Evolutionary conservation across 768 basidiomycete genomes (phyloP), one percentile per base, ranked within the genome.

Genomic region (Panaeolus papilionaceus): DNA sequence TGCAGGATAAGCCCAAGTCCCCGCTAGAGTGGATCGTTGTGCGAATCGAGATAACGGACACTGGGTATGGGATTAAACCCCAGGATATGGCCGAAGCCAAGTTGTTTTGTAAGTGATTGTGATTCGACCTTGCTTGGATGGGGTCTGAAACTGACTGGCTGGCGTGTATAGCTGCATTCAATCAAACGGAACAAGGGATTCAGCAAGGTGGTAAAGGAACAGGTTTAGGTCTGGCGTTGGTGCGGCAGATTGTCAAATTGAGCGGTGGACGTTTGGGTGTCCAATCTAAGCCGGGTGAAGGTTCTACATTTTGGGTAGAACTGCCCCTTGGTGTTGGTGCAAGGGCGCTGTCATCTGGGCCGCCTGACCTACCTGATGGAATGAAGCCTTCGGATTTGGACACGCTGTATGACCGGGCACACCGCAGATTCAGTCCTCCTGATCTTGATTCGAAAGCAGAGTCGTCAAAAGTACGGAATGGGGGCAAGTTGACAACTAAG

Each of bases 271-370:
- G 92, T 62, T 79, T 93, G 37, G 92, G 89, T n/a, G 84, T 90
- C n/a, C 80, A 78, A 68, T 88, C 86, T 18, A 87, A 89, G 75
- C 79, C 86, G 1, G 85, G 86, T 8, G 81, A 86, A 71, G 95
- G 95, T 16, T 93, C 90, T 40, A 94, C 91, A 42, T 96, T 96
- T 80, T 96, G 94, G 95, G 91, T 94, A 9, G 93, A 94, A 75
- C 77, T 94, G 40, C 90, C 91, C 5, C 79, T 93, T n/a, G 91
- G 90, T 4, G 87, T 93, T 33, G 91, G 92, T n/a, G 78, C 78
- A 40, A 88, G 86, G 79, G 84, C 77, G 38, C 68, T 85, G 44
- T 67, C 74, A 6, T 61, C 67, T 38, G 72, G 69, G 1, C 72
- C 72, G 38, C 70, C 72, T 62, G 73, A 74, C 39, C 66, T 69